Evolutionary conservation across 345 rosid genomes (phyloP), one percentile per base, ranked within the genome.

Genomic region (Isatis tinctoria): DNA sequence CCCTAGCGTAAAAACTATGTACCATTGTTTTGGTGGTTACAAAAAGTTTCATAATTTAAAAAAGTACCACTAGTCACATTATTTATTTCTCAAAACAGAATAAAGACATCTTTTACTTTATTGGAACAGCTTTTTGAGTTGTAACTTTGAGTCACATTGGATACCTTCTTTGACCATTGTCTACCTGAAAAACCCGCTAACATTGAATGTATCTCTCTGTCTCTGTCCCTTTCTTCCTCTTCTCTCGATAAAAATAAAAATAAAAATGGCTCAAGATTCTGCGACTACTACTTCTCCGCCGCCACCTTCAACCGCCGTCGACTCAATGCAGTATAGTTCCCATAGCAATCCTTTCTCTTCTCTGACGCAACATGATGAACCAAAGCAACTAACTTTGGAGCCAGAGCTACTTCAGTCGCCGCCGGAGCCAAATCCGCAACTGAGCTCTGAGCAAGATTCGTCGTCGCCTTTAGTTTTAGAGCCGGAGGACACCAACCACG

Each of bases 121-220:
- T 69, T 76, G 64, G 60, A 24, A 70, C 79, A 69, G 75, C 71
- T 63, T 76, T 72, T 69, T 33, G 75, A 70, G 61, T 76, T 76
- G 43, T 11, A 43, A 63, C 18, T 59, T 75, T 40, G 17, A 24
- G 53, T 2, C 17, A 70, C 79, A 62, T 76, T 69, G 79, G 79
- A 76, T 70, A 1, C 80, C 65, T 63, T 68, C 60, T 76, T 70
- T 76, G 75, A 70, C 80, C 80, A 70, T 70, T 28, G 2, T 70
- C 75, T 76, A 76, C 75, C 80, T 70, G 75, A 76, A 76, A 35
- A 54, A 53, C 70, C 79, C 75, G 79, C 44, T 69, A 61, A 75
- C 36, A 60, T 10, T 60, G 26, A 39, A 48, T 22, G 13, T 10
- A 33, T 13, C 9, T 35, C 47, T 6, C 9, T 30, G 6, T 70